Evolutionary conservation across 2,329 filamentous ascomycete species (phyloP).

Genomic region (Colletotrichum tropicicola): DNA sequence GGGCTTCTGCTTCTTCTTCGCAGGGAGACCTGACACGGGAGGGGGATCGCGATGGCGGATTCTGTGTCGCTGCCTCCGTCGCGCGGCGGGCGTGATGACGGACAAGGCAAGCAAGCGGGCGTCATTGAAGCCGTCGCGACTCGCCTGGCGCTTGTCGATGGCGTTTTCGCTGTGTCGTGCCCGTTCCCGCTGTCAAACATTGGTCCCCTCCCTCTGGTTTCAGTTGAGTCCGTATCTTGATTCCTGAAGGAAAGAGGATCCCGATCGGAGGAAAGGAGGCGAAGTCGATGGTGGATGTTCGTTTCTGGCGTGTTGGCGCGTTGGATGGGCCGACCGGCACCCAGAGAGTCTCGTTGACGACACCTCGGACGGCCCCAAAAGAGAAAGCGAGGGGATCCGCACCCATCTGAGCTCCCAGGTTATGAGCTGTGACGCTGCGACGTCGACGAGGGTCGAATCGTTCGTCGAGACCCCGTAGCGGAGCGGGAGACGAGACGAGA

Average conservation of each 20-base stretch:
- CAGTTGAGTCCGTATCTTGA: conserved; percentile 26
- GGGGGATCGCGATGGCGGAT: neutral
- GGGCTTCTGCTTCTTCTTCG: neutral
- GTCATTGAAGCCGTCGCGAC: neutral
- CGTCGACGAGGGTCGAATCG: neutral
- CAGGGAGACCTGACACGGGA: conserved; percentile 24
- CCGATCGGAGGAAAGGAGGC: neutral
- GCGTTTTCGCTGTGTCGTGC: neutral
- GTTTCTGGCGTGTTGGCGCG: conserved; percentile 4
- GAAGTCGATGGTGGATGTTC: conserved; percentile 1
- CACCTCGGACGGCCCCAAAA: neutral
- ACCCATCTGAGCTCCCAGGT: neutral
- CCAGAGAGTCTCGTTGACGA: neutral
- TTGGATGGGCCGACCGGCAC: neutral
- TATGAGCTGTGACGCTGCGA: conserved; percentile 4
- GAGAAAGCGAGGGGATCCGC: conserved; percentile 5
- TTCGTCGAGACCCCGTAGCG: neutral
- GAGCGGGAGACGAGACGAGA: neutral
- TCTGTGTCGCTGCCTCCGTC: neutral
- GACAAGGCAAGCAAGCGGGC: neutral
- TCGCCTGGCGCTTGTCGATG: too few species aligned
- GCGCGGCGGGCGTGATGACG: neutral
- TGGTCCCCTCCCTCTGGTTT: conserved; percentile 7
- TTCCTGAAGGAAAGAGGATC: neutral
- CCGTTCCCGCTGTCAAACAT: conserved; percentile 2